Percentiles rank a stretch among this genome's conserved stretches.
Evolutionary conservation across 148 eudicot genomes (phyloP).

Genomic region (Cornus florida): DNA sequence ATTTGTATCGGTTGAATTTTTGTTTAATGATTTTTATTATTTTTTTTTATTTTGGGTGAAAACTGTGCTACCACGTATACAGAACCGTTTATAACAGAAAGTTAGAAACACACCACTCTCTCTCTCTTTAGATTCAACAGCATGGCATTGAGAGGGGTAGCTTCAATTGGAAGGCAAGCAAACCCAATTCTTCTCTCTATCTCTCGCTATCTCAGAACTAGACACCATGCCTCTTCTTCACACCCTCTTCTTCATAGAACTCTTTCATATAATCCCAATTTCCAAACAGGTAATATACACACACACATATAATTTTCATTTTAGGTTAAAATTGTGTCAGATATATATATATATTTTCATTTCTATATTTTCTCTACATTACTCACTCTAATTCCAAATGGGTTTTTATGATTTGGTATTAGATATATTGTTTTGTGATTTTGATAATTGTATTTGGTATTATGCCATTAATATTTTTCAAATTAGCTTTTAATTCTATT

Average conservation of each 20-base stretch:
- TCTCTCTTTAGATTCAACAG: background rate
- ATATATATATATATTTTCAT: background rate
- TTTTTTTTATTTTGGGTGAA: conserved; percentile 8
- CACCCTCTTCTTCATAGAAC: conserved; percentile 20
- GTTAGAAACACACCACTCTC: background rate
- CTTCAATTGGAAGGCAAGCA: background rate
- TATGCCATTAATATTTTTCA: too few relatives aligned
- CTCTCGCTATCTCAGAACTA: conserved; percentile 11
- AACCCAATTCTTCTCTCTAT: conserved; percentile 28
- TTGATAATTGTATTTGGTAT: too few relatives aligned
- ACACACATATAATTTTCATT: background rate
- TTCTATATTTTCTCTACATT: too few relatives aligned
- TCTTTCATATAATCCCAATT: conserved; percentile 15
- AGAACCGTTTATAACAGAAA: conserved; percentile 14
- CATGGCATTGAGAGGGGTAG: conserved; percentile 48
- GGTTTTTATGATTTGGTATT: too few relatives aligned
- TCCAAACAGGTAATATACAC: conserved; percentile 22
- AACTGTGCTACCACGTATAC: conserved; percentile 18
- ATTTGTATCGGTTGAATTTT: too few relatives aligned
- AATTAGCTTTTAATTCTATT: too few relatives aligned
- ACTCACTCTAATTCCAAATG: too few relatives aligned
- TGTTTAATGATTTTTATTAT: too few relatives aligned
- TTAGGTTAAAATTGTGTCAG: too few relatives aligned
- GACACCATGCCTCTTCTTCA: conserved; percentile 14
- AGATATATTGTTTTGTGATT: too few relatives aligned